Evolutionary conservation across 129 eudicot species (phyloP), one percentile per base, ranked within the genome.

Genomic region (Flaveria robusta): DNA sequence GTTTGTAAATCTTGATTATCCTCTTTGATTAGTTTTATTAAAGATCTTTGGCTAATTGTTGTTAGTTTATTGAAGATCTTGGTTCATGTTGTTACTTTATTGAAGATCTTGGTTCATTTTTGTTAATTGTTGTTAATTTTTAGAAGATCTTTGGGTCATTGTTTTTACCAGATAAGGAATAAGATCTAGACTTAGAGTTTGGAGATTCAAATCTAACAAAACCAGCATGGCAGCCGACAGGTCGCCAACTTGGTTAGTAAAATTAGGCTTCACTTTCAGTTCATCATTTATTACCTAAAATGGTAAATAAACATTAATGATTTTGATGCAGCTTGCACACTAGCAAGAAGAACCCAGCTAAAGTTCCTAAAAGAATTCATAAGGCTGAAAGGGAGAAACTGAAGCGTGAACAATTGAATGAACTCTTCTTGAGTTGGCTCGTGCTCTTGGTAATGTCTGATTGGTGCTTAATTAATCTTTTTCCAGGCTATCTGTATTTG

Each of bases 381-480:
- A 92, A 92, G 82, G 91, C 98, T 76, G 96, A 92, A 84, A 86
- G 96, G 79, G 98, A 92, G 74, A 92, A 81, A 78, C 8, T 92
- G 80, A 92, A 92, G 81, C 96, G 97, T 56, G 97, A 89, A 68
- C 89, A 88, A 56, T 58, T 89, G 79, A 92, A 92, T 84, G 96
- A 87, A 16, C 93, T 87, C 64, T 92, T 78, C 84, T 86, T 52
- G 85, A 70, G 51, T 78, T 92, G 60, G 91, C 91, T 68, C 77
- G 83, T 79, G 87, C 89, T 65, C 88, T 87, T 60, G 97, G 97
- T 91, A 88, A 85, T 66, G 46, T 58, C 56, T 34, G 47, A 6
- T 55, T 56, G 47, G 14, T 56, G 19, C 47, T 58, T 24, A 34
- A 5, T 78, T 16, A 64, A 54, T 76, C 52, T 29, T 77, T 69